Conservation (phyloP, 768 basidiomycete species). For the Auricularia auricula-judae region DNA sequence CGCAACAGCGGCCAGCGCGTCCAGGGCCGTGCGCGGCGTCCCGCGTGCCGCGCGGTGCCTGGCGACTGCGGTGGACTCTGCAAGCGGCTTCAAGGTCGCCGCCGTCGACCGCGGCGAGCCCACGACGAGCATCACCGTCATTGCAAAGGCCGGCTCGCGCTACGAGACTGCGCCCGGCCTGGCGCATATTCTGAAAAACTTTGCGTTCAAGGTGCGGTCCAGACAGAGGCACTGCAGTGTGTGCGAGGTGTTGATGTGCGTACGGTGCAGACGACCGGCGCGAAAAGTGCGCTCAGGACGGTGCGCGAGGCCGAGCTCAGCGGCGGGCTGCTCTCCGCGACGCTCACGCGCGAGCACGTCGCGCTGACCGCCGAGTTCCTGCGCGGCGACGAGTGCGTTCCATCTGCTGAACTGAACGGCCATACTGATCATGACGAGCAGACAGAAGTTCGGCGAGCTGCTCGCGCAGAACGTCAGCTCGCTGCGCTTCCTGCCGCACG, state of each 20-base stretch:
- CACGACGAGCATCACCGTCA: conserved; percentile 76
- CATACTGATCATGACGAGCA: conserved; percentile 21
- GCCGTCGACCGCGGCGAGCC: conserved; percentile 74
- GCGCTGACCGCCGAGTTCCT: conserved; percentile 92
- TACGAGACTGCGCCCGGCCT: conserved; percentile 83
- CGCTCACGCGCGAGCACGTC: conserved; percentile 79
- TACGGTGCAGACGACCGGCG: conserved; percentile 63
- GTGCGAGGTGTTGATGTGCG: not conserved
- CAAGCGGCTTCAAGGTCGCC: conserved; percentile 76
- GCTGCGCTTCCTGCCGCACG: conserved; percentile 47
- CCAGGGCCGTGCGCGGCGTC: not conserved
- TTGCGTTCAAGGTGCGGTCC: conserved; percentile 86
- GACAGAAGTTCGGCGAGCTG: conserved; percentile 82
- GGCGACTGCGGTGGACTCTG: conserved; percentile 66
- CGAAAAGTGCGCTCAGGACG: conserved; percentile 80
- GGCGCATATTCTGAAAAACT: conserved; percentile 93
- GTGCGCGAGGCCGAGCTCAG: conserved; percentile 89
- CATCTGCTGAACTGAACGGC: not conserved
- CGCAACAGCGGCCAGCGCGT: not conserved
- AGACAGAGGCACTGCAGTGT: not conserved
- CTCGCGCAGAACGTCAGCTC: conserved; percentile 78
- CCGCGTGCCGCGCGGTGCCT: conserved; percentile 24
- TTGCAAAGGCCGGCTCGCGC: conserved; percentile 87
- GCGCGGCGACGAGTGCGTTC: conserved; percentile 83
- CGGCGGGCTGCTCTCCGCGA: conserved; percentile 82